Conservation (phyloP, 768 basidiomycete genomes). For the Ephemerocybe angulata region DNA sequence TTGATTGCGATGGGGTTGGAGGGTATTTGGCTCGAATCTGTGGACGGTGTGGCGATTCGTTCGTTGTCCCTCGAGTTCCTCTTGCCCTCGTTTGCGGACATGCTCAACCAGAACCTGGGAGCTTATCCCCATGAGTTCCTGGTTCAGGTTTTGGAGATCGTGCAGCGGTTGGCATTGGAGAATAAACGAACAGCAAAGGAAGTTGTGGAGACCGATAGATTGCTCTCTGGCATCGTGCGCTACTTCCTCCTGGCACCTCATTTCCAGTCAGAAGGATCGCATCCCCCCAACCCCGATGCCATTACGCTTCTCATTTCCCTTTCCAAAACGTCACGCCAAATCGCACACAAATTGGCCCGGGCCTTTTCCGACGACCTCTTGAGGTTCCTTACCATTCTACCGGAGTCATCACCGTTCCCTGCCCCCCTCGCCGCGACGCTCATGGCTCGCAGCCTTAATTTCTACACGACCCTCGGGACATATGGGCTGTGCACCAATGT, state of each 20-base stretch:
- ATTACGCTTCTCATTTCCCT: conserved; percentile 56
- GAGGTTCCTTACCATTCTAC: conserved; percentile 64
- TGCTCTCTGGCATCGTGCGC: conserved; percentile 50
- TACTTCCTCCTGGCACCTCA: conserved; percentile 57
- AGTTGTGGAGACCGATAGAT: conserved; percentile 48
- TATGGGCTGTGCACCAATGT: conserved; percentile 79
- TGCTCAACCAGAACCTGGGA: conserved; percentile 30
- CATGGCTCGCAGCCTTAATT: conserved; percentile 51
- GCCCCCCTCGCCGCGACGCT: conserved; percentile 47
- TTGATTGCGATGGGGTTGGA: conserved; percentile 24
- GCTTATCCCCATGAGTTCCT: conserved; percentile 48
- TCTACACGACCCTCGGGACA: conserved; percentile 63
- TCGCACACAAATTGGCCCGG: conserved; percentile 52
- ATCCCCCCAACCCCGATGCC: conserved; percentile 45
- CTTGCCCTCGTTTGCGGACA: conserved; percentile 47
- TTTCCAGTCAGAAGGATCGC: conserved; percentile 27
- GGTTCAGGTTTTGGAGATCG: conserved; percentile 52
- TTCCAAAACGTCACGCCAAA: conserved; percentile 61
- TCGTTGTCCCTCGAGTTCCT: conserved; percentile 36
- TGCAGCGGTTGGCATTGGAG: conserved; percentile 60
- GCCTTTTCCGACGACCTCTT: conserved; percentile 59
- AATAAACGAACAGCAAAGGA: conserved; percentile 48
- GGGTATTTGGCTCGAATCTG: conserved; percentile 46
- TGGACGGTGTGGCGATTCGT: conserved; percentile 26
- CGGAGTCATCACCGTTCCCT: conserved; percentile 37